Percentiles rank a stretch among this genome's conserved stretches.
These are phyloP conservation scores for Trichomonascaceae sp. DNA, from an alignment of 1,139 yeast species.

Conservation along the genomic window DNA sequence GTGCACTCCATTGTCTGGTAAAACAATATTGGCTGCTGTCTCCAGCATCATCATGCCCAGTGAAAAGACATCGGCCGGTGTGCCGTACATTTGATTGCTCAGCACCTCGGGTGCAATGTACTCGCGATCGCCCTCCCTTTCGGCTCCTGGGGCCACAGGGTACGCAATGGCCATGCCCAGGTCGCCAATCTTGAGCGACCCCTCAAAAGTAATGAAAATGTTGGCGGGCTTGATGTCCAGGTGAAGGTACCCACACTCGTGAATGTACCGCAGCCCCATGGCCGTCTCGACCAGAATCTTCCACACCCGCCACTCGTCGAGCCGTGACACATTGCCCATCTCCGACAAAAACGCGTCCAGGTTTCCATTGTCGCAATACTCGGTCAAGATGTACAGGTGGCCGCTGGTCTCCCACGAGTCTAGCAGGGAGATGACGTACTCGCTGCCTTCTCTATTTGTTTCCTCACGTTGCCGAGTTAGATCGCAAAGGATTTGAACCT, in stretches of 20 bases:
- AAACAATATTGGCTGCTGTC: conserved; percentile 86
- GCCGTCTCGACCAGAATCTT: conserved; percentile 76
- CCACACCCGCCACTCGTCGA: conserved; percentile 97
- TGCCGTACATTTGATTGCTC: conserved; percentile 68
- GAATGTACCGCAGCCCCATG: conserved; percentile 69
- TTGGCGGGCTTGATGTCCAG: conserved; percentile 92
- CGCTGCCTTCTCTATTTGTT: conserved; percentile 44
- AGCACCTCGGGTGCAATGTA: conserved; percentile 96
- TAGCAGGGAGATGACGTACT: conserved; percentile 62
- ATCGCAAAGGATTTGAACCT: conserved; percentile 38
- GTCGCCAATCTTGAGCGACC: conserved; percentile 75
- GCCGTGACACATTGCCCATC: conserved; percentile 57
- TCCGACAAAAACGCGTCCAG: conserved; percentile 68
- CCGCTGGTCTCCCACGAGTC: conserved; percentile 78
- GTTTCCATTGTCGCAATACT: conserved; percentile 90
- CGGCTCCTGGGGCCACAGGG: conserved; percentile 39
- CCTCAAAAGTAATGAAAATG: conserved; percentile 88
- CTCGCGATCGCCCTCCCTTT: conserved; percentile 93
- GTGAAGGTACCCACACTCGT: conserved; percentile 63
- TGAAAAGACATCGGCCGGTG: conserved; percentile 89
- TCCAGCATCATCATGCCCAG: conserved; percentile 87
- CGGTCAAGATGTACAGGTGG: conserved; percentile 84
- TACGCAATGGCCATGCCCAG: conserved; percentile 62
- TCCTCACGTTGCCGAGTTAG: conserved; percentile 27
- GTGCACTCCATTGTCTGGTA: conserved; percentile 93